These are phyloP conservation scores for Posidonia australis DNA, from an alignment of 106 monocot genomes.

Conservation along the genomic window DNA sequence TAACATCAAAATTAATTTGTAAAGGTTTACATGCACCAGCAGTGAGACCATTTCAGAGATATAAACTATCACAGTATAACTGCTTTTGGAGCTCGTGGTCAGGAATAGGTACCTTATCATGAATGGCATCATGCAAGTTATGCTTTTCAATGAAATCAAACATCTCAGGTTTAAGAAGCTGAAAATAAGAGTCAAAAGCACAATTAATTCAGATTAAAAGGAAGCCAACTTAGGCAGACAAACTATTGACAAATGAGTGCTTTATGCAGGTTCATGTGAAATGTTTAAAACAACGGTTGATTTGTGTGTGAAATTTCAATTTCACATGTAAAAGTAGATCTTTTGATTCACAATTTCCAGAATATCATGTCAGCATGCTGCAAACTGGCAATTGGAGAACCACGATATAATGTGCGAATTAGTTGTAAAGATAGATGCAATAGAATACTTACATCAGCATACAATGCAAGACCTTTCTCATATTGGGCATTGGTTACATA, in stretches of 20 bases:
- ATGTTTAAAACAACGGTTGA: too few species aligned
- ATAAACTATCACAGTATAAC: too few species aligned
- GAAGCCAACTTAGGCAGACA: not conserved
- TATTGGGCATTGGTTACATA: conserved; percentile 75
- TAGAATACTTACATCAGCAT: conserved; percentile 85
- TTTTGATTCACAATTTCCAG: not conserved
- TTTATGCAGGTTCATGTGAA: too few species aligned
- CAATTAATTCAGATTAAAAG: not conserved
- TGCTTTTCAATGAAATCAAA: conserved; percentile 95
- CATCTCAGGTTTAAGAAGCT: conserved; percentile 85
- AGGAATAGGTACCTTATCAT: conserved; percentile 60
- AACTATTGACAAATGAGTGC: not conserved
- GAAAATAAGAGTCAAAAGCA: conserved; percentile 20
- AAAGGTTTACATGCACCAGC: too few species aligned
- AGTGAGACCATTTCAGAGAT: too few species aligned
- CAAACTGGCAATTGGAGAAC: not conserved
- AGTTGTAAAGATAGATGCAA: not conserved
- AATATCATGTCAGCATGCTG: not conserved
- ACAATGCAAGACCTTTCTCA: conserved; percentile 73
- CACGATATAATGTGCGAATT: not conserved
- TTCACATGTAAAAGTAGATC: not conserved
- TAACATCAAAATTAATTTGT: too few species aligned
- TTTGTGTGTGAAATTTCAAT: not conserved
- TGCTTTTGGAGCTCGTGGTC: not conserved
- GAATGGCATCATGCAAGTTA: conserved; percentile 68